These are phyloP conservation scores for Phytopythium vexans DNA, from an alignment of 352 stramenopile species.

Conservation along the genomic window DNA sequence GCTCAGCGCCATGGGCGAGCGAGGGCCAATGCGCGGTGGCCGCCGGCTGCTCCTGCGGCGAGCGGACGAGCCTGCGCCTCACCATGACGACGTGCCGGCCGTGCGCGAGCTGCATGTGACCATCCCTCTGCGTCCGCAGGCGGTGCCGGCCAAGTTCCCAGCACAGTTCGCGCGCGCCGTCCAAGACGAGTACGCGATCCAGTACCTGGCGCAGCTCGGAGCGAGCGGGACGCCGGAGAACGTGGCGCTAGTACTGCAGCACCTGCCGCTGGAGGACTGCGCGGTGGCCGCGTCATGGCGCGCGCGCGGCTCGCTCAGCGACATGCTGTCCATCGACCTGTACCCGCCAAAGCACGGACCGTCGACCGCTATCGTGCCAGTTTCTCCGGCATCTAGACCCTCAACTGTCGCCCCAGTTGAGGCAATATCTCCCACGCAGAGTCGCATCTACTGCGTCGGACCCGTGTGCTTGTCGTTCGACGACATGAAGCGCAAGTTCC, in stretches of 20 bases:
- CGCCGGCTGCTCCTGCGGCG: too few relatives aligned
- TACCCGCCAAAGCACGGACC: slow-evolving; percentile 18
- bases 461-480: slow-evolving; percentile 61
- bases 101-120: slow-evolving; percentile 48
- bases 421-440: slow-evolving; percentile 10
- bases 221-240: slow-evolving; percentile 47
- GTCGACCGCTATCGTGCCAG: not conserved
- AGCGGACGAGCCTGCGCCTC: not conserved
- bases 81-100: slow-evolving; percentile 19
- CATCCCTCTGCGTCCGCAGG: slow-evolving; percentile 51
- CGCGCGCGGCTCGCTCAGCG: slow-evolving; percentile 44
- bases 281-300: slow-evolving; percentile 55
- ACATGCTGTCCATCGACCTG: slow-evolving; percentile 54
- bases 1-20: too few relatives aligned
- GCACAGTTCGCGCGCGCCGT: slow-evolving; percentile 39
- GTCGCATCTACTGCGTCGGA: slow-evolving; percentile 35
- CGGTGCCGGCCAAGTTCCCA: slow-evolving; percentile 33
- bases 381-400: slow-evolving; percentile 3
- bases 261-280: slow-evolving; percentile 65
- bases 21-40: too few relatives aligned
- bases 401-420: slow-evolving; percentile 6
- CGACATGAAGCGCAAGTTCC: slow-evolving; percentile 68
- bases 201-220: slow-evolving; percentile 64
- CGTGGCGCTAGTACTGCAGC: slow-evolving; percentile 53
- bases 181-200: slow-evolving; percentile 67